phyloP scores from a whole-genome alignment of 176 grass and related monocot genomes.

The Olyra latifolia region DNA sequence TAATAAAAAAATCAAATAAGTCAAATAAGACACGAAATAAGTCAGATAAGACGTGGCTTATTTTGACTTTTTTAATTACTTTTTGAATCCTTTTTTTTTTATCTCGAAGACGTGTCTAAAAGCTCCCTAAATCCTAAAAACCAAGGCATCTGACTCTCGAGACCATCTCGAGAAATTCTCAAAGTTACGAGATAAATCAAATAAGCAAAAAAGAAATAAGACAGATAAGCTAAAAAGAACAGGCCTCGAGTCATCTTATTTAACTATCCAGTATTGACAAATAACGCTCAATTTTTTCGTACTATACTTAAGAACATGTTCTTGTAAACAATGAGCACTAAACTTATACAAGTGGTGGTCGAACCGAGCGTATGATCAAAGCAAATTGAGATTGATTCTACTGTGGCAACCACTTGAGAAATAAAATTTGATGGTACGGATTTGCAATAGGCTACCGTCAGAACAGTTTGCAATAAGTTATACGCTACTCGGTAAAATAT shows the following conservation, averaged over 20 bases:
- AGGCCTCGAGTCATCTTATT: background rate
- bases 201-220: no score
- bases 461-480: constrained; percentile 10
- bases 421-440: background rate
- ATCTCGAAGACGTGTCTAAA: no score
- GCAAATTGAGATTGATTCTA: constrained; percentile 19
- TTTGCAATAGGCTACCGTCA: background rate
- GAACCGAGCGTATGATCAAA: constrained; percentile 4
- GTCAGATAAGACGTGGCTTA: no score
- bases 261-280: background rate
- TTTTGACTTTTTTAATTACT: no score
- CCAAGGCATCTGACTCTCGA: no score
- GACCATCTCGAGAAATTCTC: no score
- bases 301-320: background rate
- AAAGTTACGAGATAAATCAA: no score
- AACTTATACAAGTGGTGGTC: background rate
- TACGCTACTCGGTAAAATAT: background rate
- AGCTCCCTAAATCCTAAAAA: no score
- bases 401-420: background rate
- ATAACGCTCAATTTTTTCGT: background rate
- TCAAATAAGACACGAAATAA: no score
- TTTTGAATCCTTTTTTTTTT: no score
- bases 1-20: no score
- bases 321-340: constrained; percentile 5
- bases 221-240: no score